Base-by-base conservation (phyloP, 192 early-diverging fungal species). In the Podila verticillata region DNA sequence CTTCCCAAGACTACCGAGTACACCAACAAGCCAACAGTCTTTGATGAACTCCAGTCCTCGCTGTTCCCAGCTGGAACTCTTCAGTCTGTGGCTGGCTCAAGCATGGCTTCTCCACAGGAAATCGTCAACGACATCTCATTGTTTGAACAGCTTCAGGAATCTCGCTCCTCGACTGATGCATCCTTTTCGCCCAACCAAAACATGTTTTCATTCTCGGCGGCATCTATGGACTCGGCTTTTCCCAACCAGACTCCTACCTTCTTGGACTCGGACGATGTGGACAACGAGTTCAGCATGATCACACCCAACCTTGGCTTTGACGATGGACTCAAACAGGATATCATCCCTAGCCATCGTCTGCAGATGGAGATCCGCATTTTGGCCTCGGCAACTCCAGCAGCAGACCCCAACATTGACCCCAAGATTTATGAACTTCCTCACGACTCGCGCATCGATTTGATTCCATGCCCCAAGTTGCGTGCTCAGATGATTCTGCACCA, bases 401-500 rank as follows among this genome's bases (percentile, higher is more conserved):
- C 77, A 32, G 77, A 80, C 34, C 77, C 77, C 24, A 62, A 61
- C 30, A 80, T 80, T 39, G 77, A 80, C 26, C 77, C 77, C 44
- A 72, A 80, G 57, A 65, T 80, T 12, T 80, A 80, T 57, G 57
- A 65, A 4, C 48, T 75, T 29, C 70, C 73, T 57, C 83, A 82
- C 51, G 83, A 84, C 63, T 61, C 74, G 10, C 68, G 83, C 30
- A 84, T 84, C 28, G 83, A 74, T 49, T 34, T 84, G 63, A 84
- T 84, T 44, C 83, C 83, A 17, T 84, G 83, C 61, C 71, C 80
- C 7, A 80, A 84, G 31, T 69, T 84, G 2, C 44, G 83, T 5
- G 75, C 83, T 2, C 63, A 81, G 47, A 84, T 84, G 78, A 84
- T 84, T 65, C 31, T 81, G 32, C 77, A 82, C 58, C 73, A 73